phyloP scores from a whole-genome alignment of 257 asterid genomes.

The Oldenlandia corymbosa region DNA sequence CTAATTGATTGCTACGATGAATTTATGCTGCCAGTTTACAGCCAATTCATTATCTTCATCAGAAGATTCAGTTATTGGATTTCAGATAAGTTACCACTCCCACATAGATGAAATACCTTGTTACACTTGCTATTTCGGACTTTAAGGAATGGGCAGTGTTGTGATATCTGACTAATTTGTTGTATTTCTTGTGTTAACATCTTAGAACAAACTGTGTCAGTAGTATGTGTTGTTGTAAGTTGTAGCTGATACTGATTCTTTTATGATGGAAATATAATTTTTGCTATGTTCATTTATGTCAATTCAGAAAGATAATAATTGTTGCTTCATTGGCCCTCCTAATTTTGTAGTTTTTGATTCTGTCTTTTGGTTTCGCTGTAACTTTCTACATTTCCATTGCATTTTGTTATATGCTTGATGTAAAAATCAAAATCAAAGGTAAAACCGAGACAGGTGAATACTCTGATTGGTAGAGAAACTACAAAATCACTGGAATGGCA shows the following conservation, averaged over 20 bases:
- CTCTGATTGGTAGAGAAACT: too few relatives aligned
- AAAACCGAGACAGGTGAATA: too few relatives aligned
- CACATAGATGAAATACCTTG: slow-evolving; percentile 17
- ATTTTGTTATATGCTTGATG: too few relatives aligned
- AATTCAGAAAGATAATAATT: too few relatives aligned
- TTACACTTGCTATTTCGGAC: slow-evolving; percentile 12
- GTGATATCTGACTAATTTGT: slow-evolving; percentile 7
- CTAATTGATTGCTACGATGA: slow-evolving; percentile 7
- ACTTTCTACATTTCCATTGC: too few relatives aligned
- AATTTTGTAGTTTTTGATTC: too few relatives aligned
- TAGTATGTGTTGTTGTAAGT: not conserved
- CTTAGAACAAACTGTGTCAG: slow-evolving; percentile 1
- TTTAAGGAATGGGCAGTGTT: slow-evolving; percentile 11
- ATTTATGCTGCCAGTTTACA: slow-evolving; percentile 14
- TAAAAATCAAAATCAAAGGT: too few relatives aligned
- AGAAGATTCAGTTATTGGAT: slow-evolving; percentile 13
- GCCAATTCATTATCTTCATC: slow-evolving; percentile 20
- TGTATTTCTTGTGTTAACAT: slow-evolving; percentile 6
- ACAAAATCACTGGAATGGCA: too few relatives aligned
- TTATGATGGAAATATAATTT: not conserved
- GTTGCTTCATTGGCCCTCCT: too few relatives aligned
- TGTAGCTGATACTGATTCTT: not conserved
- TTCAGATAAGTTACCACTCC: slow-evolving; percentile 10
- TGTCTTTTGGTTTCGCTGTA: too few relatives aligned
- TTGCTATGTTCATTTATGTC: not conserved